Percentiles rank a stretch among this genome's conserved stretches.
Evolutionary conservation across 257 asterid genomes (phyloP).

Genomic region (Solanum corneliomulleri): DNA sequence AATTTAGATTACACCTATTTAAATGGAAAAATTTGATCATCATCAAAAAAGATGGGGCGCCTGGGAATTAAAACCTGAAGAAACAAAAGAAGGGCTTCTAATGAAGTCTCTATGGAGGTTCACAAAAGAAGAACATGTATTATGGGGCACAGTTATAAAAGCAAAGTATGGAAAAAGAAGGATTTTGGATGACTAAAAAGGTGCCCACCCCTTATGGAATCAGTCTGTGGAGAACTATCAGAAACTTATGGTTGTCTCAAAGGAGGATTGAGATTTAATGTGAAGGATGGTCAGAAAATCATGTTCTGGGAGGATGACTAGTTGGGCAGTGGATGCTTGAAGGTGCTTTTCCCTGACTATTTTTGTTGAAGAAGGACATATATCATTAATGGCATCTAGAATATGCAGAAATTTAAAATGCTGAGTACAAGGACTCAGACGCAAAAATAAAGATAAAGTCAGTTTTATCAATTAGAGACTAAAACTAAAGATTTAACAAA

Average conservation of each 20-base stretch:
- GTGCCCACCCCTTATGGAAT: not conserved
- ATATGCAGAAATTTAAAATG: not conserved
- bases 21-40: not conserved
- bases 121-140: not conserved
- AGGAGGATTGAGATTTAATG: not conserved
- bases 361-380: not conserved
- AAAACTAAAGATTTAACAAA: not conserved
- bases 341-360: not conserved
- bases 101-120: not conserved
- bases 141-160: not conserved
- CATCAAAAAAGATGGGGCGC: not conserved
- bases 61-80: not conserved
- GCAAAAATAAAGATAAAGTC: not conserved
- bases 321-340: not conserved
- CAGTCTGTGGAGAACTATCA: not conserved
- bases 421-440: not conserved
- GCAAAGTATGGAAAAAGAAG: not conserved
- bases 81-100: not conserved
- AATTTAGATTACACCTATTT: not conserved
- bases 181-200: not conserved
- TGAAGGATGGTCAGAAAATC: not conserved
- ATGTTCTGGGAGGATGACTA: not conserved
- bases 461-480: not conserved
- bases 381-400: not conserved
- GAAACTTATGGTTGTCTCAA: not conserved